These are phyloP conservation scores for Carpinus fangiana DNA, from an alignment of 306 rosid genomes.

Conservation along the genomic window DNA sequence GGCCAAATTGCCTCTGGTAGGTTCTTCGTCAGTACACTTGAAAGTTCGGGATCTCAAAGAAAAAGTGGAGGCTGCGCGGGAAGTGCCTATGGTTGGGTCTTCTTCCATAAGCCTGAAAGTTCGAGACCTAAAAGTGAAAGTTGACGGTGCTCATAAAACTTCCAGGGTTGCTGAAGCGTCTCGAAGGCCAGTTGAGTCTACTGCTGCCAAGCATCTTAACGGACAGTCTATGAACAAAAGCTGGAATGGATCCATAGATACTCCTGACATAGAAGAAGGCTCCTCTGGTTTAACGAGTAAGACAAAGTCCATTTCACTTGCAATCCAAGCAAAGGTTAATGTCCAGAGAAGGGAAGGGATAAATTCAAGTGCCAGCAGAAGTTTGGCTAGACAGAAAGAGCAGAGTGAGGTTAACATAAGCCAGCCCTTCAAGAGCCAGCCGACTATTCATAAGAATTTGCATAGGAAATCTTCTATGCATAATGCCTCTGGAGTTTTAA, in stretches of 20 bases:
- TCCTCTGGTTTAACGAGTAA: slow-evolving; percentile 42
- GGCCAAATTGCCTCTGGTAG: slow-evolving; percentile 47
- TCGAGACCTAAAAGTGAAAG: slow-evolving; percentile 59
- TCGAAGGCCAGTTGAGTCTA: slow-evolving; percentile 63
- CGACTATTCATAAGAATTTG: slow-evolving; percentile 52
- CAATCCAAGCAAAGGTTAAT: slow-evolving; percentile 95
- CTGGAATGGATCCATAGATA: slow-evolving; percentile 80
- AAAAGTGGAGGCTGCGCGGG: slow-evolving; percentile 69
- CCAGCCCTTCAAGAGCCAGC: slow-evolving; percentile 45
- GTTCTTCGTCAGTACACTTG: slow-evolving; percentile 63
- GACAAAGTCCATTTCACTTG: slow-evolving; percentile 89
- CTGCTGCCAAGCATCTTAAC: slow-evolving; percentile 71
- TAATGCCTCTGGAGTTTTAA: slow-evolving; percentile 56
- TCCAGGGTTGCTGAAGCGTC: slow-evolving; percentile 51
- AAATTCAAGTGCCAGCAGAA: slow-evolving; percentile 51
- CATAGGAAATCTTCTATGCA: slow-evolving; percentile 49
- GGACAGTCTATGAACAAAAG: slow-evolving; percentile 87
- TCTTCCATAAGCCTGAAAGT: slow-evolving; percentile 54
- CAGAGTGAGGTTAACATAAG: slow-evolving; percentile 58
- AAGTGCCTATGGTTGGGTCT: slow-evolving; percentile 47
- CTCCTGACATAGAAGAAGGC: slow-evolving; percentile 52
- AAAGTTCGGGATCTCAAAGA: slow-evolving; percentile 78
- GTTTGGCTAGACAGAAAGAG: slow-evolving; percentile 51
- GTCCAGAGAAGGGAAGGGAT: slow-evolving; percentile 89
- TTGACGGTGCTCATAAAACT: slow-evolving; percentile 55